Percentiles rank a stretch among this genome's conserved stretches.
Evolutionary conservation across 1,284 basidiomycete genomes (phyloP).

Genomic region (Sporisorium iseilematis-ciliati): DNA sequence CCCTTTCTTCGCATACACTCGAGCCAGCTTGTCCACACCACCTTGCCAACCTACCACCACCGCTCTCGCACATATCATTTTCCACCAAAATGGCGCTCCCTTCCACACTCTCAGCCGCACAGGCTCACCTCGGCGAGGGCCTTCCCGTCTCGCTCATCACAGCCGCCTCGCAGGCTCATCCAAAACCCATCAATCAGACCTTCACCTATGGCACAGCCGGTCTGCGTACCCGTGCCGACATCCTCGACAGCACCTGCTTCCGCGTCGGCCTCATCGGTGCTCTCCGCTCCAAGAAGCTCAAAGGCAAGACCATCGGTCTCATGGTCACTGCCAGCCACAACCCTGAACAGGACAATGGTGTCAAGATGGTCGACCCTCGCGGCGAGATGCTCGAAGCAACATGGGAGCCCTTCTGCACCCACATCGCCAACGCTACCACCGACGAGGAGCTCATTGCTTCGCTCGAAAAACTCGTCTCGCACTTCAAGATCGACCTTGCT

Average conservation of each 20-base stretch:
- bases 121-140: constrained; percentile 46
- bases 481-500: constrained; percentile 81
- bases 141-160: constrained; percentile 54
- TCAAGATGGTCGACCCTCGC: constrained; percentile 95
- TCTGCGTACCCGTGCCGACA: constrained; percentile 86
- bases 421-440: constrained; percentile 85
- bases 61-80: neutral
- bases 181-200: constrained; percentile 71
- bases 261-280: constrained; percentile 91
- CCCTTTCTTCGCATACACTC: neutral
- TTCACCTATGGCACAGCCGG: constrained; percentile 96
- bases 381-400: constrained; percentile 99
- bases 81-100: constrained; percentile 49
- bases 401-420: constrained; percentile 92
- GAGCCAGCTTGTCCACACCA: neutral
- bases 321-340: constrained; percentile 99
- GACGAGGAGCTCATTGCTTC: constrained; percentile 80
- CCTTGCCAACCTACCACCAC: constrained; percentile 10
- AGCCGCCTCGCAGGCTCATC: constrained; percentile 67
- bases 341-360: constrained; percentile 96
- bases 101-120: constrained; percentile 48
- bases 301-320: constrained; percentile 91
- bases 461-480: constrained; percentile 77
- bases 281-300: constrained; percentile 87
- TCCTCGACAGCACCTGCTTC: constrained; percentile 92